Conservation (phyloP, 2,329 filamentous ascomycete genomes). For the Aspergillus eucalypticola region DNA sequence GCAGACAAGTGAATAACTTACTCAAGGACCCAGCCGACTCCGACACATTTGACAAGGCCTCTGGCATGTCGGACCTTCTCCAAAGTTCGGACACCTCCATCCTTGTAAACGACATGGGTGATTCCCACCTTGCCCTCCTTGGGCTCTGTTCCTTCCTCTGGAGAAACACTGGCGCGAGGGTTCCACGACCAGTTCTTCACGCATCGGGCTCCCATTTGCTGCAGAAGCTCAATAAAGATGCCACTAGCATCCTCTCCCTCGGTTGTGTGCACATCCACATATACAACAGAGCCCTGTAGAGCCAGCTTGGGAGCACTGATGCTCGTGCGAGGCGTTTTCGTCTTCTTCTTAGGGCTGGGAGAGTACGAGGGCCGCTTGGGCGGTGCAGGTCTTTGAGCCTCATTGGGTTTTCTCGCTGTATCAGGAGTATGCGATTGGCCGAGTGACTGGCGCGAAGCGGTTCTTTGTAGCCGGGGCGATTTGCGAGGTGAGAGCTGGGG, state of each 20-base stretch:
- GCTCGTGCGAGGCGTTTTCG: slow-evolving; percentile 29
- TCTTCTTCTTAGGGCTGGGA: slow-evolving; percentile 26
- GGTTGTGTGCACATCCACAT: slow-evolving; percentile 79
- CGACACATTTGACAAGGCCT: slow-evolving; percentile 80
- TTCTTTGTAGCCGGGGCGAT: slow-evolving; percentile 19
- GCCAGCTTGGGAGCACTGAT: slow-evolving; percentile 38
- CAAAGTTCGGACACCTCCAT: slow-evolving; percentile 75
- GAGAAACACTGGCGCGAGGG: slow-evolving; percentile 49
- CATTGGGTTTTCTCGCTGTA: slow-evolving; percentile 19
- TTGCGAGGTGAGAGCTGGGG: slow-evolving; percentile 33
- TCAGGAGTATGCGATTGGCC: slow-evolving; percentile 17
- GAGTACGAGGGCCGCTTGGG: slow-evolving; percentile 19
- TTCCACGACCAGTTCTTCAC: slow-evolving; percentile 77
- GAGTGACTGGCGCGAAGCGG: slow-evolving; percentile 15
- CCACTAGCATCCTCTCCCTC: slow-evolving; percentile 78
- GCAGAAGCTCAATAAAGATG: slow-evolving; percentile 78
- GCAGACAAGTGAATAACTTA: slow-evolving; percentile 50
- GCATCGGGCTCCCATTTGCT: slow-evolving; percentile 78
- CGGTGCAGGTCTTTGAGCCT: slow-evolving; percentile 5
- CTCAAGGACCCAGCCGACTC: slow-evolving; percentile 86
- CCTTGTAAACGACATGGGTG: slow-evolving; percentile 88
- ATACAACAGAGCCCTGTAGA: slow-evolving; percentile 72
- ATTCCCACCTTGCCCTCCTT: slow-evolving; percentile 64
- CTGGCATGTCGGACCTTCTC: slow-evolving; percentile 74
- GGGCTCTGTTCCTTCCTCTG: slow-evolving; percentile 33